A percentile compares a stretch with the other conserved stretches of the same genome.
phyloP scores from a whole-genome alignment of 2,329 filamentous ascomycete species.

The Colletotrichum sp. region DNA sequence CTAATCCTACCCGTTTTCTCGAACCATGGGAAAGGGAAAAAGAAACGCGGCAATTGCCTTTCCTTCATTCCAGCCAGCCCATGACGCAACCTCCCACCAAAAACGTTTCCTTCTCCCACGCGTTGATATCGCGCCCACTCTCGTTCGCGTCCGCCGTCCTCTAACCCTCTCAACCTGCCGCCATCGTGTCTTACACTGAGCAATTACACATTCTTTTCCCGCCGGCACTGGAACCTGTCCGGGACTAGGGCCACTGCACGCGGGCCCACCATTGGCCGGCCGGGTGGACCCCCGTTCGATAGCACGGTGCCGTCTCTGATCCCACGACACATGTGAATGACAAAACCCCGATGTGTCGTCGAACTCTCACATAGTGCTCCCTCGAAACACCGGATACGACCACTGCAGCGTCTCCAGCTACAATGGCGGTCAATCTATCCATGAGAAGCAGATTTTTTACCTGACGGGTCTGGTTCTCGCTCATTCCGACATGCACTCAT shows the following conservation, averaged over 20 bases:
- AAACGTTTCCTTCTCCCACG: background rate
- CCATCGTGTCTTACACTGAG: conserved; percentile 3
- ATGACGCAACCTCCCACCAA: background rate
- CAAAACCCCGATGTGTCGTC: background rate
- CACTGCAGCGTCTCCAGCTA: background rate
- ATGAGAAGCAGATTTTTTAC: background rate
- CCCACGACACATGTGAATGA: conserved; percentile 20
- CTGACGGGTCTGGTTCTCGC: background rate
- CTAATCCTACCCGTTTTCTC: background rate
- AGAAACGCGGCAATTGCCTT: background rate
- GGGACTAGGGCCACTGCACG: background rate
- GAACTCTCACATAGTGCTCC: background rate
- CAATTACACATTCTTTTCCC: conserved; percentile 15
- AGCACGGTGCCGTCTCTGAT: conserved; percentile 6
- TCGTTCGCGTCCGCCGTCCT: background rate
- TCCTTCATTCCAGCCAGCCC: background rate
- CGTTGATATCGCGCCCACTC: background rate
- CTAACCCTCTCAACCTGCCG: background rate
- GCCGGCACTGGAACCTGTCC: background rate
- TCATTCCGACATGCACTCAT: background rate
- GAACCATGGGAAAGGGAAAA: background rate
- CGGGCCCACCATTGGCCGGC: conserved; percentile 8
- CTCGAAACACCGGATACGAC: background rate
- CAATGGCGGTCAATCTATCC: background rate
- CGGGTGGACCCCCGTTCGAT: background rate